Evolutionary conservation across 106 monocot species (phyloP).

Genomic region (Dendrobium catenatum): DNA sequence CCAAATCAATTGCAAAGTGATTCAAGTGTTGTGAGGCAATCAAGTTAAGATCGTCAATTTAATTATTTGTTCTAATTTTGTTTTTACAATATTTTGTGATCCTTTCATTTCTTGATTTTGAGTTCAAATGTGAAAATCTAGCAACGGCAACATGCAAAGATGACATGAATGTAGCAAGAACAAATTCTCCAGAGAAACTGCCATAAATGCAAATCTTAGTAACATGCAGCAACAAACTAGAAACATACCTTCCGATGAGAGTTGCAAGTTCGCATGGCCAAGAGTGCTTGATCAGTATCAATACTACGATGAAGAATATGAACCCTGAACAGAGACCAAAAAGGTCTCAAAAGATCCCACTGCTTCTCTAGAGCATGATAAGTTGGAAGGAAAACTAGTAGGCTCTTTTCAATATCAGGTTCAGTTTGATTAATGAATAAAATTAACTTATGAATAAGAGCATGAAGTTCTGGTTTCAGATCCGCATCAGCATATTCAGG

Average conservation of each 20-base stretch:
- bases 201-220: not conserved
- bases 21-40: too few relatives aligned
- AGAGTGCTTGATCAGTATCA: constrained; percentile 71
- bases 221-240: not conserved
- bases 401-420: constrained; percentile 62
- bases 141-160: not conserved
- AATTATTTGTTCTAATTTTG: too few relatives aligned
- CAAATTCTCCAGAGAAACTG: not conserved
- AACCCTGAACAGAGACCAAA: constrained; percentile 45
- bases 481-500: constrained; percentile 33
- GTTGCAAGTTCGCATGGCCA: constrained; percentile 57
- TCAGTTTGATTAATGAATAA: constrained; percentile 60
- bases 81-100: too few relatives aligned
- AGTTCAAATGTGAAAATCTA: not conserved
- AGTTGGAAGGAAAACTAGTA: constrained; percentile 81
- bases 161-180: not conserved
- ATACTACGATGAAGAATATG: constrained; percentile 82
- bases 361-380: constrained; percentile 75
- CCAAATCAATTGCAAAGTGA: too few relatives aligned
- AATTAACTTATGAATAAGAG: constrained; percentile 57
- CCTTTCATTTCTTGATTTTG: too few relatives aligned
- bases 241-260: constrained; percentile 68
- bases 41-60: too few relatives aligned
- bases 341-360: constrained; percentile 49
- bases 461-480: constrained; percentile 40